Evolutionary conservation across 257 asterid genomes (phyloP), one percentile per base, ranked within the genome.

Genomic region (Thymus mandschuricus): DNA sequence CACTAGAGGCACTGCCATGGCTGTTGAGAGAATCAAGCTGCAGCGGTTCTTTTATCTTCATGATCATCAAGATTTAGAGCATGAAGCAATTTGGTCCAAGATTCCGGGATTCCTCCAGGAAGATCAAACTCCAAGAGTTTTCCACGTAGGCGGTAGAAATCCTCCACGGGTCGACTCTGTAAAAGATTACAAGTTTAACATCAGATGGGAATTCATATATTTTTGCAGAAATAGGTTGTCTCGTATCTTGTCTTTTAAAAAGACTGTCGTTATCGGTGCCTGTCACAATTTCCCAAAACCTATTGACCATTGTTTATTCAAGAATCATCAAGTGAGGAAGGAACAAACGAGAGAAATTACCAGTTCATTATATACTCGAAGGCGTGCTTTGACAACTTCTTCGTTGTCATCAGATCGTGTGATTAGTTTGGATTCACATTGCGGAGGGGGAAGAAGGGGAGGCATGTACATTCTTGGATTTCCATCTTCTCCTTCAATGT

Each of bases 81-180:
- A 64, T 60, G 89, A 51, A 93, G 96, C 80, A 93, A 72, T 90
- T 90, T 93, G 3, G 86, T 70, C 98, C 97, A 93, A 5, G 98
- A 93, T 71, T 93, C 96, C 2, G 96, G 96, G 35, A 93, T 90
- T 68, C 98, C 98, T 40, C 98, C 97, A 0, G 98, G 98, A 75
- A 93, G 96, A 75, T 88, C 90, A 57, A 93, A 93, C 76, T 91
- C 96, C 85, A 91, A 77, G 66, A 93, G 76, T 70, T 82, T 91
- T 27, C 91, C 97, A 50, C 92, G 91, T 21, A 57, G 66, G 11
- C 96, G 96, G 43, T 91, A 93, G 61, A 85, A 93, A 41, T 91
- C 97, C 82, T 93, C 97, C 33, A 93, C 92, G 0, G 97, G 98
- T 15, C 27, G 89, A 76, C 96, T 87, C 98, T 93, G 90, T 76